Evolutionary conservation across 306 rosid species (phyloP).

Genomic region (Purshia tridentata): DNA sequence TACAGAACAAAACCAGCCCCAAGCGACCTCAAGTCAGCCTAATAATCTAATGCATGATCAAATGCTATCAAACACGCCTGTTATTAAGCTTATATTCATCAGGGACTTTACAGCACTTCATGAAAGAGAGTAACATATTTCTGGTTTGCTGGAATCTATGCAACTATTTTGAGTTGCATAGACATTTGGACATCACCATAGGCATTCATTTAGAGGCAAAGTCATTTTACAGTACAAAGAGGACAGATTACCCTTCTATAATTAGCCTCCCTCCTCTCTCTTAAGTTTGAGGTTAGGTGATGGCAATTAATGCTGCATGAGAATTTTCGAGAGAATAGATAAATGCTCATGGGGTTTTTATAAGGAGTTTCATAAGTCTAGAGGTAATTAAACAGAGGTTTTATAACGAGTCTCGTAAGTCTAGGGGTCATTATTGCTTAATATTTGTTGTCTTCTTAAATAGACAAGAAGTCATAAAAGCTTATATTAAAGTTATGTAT

Average conservation of each 20-base stretch:
- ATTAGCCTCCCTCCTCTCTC: neutral
- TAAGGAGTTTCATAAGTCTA: too few relatives aligned
- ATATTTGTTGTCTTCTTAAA: too few relatives aligned
- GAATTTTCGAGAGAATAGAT: too few relatives aligned
- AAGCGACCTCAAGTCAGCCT: too few relatives aligned
- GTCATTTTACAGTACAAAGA: neutral
- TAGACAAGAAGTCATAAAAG: too few relatives aligned
- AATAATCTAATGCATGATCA: neutral
- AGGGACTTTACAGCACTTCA: neutral
- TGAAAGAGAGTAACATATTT: neutral
- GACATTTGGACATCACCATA: neutral
- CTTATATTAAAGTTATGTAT: too few relatives aligned
- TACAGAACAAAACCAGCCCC: too few relatives aligned
- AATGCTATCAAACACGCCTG: neutral
- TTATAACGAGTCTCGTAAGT: too few relatives aligned
- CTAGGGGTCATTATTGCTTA: too few relatives aligned
- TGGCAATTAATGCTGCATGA: too few relatives aligned
- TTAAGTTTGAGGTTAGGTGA: neutral
- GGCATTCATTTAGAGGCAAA: neutral
- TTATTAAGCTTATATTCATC: neutral
- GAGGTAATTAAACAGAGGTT: too few relatives aligned
- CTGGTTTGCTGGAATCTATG: neutral
- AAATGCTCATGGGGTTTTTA: too few relatives aligned
- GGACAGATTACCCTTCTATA: neutral
- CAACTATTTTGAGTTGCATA: neutral